Conservation (phyloP, 1,139 yeast species). For the Sugiyamaella xylanicola region DNA sequence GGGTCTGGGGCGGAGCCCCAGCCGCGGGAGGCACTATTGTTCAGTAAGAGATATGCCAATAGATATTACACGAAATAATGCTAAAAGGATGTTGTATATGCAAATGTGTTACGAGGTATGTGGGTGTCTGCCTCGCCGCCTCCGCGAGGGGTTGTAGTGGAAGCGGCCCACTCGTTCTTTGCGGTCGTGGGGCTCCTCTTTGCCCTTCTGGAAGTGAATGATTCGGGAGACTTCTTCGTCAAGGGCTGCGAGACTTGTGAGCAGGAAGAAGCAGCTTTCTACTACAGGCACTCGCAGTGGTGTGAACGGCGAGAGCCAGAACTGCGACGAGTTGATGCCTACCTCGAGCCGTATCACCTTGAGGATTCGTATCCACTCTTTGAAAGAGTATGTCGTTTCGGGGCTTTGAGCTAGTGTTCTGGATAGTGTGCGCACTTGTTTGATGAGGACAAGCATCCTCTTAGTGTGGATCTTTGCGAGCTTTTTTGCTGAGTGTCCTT, state of each 20-base stretch:
- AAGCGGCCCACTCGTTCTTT: constrained; percentile 14
- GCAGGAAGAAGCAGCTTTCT: constrained; percentile 64
- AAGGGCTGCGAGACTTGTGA: constrained; percentile 48
- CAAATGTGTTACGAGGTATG: not conserved
- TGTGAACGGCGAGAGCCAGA: constrained; percentile 62
- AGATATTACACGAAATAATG: too few relatives aligned
- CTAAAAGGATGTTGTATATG: too few relatives aligned
- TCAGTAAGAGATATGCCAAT: too few relatives aligned
- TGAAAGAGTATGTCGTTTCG: constrained; percentile 43
- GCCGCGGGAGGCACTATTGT: not conserved
- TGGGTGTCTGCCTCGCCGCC: not conserved
- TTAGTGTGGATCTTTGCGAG: constrained; percentile 25
- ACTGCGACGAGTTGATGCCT: constrained; percentile 35
- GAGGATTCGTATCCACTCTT: constrained; percentile 51
- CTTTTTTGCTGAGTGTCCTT: not conserved
- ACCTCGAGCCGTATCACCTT: constrained; percentile 37
- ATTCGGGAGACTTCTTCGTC: constrained; percentile 31
- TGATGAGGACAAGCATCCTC: constrained; percentile 37
- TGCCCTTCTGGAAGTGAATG: constrained; percentile 12
- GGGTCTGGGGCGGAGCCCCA: not conserved
- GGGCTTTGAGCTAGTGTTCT: constrained; percentile 41
- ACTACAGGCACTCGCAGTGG: constrained; percentile 68
- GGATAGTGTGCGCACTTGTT: constrained; percentile 30
- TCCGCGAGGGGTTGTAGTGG: not conserved
- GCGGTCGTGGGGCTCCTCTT: constrained; percentile 2